Conservation (phyloP, 768 basidiomycete species). For the Leccinum arenicola region DNA sequence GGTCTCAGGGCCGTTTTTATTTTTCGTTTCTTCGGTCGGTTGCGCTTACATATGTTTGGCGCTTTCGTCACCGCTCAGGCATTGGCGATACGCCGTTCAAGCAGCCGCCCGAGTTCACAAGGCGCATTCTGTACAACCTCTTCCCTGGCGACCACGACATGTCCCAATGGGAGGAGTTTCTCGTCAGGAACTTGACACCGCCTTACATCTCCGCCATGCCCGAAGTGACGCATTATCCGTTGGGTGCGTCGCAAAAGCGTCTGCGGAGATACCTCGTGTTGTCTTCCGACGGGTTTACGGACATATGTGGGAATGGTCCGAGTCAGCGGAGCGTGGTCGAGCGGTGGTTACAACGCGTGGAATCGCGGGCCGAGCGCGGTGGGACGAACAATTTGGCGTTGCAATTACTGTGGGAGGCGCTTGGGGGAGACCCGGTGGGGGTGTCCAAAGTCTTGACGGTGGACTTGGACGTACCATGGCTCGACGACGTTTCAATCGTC, state of each 20-base stretch:
- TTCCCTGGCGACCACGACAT: constrained; percentile 59
- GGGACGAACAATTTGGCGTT: constrained; percentile 50
- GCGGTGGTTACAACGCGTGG: constrained; percentile 51
- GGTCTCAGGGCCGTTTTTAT: constrained; percentile 9
- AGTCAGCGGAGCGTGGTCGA: constrained; percentile 45
- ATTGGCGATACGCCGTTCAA: constrained; percentile 73
- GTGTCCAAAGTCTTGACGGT: constrained; percentile 61
- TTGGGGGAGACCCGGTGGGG: constrained; percentile 53
- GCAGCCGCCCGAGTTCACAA: constrained; percentile 66
- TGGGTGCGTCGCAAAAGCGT: constrained; percentile 30
- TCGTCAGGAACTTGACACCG: constrained; percentile 58
- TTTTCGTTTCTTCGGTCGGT: constrained; percentile 1
- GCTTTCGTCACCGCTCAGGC: constrained; percentile 36
- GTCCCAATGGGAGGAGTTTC: constrained; percentile 65
- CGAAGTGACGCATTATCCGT: constrained; percentile 57
- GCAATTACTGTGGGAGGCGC: constrained; percentile 50
- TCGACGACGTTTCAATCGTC: constrained; percentile 66
- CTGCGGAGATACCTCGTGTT: constrained; percentile 56
- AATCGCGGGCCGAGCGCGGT: constrained; percentile 19
- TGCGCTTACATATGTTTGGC: constrained; percentile 9
- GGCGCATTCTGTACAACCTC: constrained; percentile 64
- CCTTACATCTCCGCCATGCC: constrained; percentile 65
- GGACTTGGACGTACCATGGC: constrained; percentile 63
- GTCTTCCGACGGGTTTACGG: constrained; percentile 66
- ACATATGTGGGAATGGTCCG: constrained; percentile 54